phyloP scores from a whole-genome alignment of 1,284 basidiomycete genomes.

The Trametes polyzona region DNA sequence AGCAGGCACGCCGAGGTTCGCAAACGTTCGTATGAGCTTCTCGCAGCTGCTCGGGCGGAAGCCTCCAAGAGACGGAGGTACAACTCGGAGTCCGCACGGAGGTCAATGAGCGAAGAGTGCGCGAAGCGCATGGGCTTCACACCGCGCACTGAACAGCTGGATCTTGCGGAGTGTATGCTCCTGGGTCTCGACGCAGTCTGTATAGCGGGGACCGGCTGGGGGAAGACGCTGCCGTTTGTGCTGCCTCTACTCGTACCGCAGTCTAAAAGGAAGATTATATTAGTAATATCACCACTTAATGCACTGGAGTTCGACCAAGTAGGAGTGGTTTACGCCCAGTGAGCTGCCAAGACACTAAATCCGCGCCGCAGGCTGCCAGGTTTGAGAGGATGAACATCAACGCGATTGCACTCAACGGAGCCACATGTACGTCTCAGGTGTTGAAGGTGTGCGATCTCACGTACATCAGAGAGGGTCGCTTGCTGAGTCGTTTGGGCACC shows the following conservation, averaged over 20 bases:
- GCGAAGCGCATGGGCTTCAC: neutral
- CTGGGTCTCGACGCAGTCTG: slow-evolving; percentile 39
- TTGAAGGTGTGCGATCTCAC: slow-evolving; percentile 30
- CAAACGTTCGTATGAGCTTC: neutral
- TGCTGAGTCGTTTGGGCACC: no score
- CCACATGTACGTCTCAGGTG: slow-evolving; percentile 30
- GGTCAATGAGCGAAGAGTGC: neutral
- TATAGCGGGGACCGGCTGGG: slow-evolving; percentile 39
- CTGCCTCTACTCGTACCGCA: slow-evolving; percentile 33
- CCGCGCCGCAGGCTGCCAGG: slow-evolving; percentile 16
- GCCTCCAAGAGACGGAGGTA: neutral
- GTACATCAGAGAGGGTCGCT: no score
- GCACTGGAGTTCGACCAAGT: slow-evolving; percentile 4
- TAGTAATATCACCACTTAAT: slow-evolving; percentile 8
- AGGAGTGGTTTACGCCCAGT: slow-evolving; percentile 37
- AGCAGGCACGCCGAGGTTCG: neutral
- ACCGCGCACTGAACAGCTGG: slow-evolving; percentile 32
- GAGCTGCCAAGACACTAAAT: neutral
- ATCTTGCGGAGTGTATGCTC: slow-evolving; percentile 38
- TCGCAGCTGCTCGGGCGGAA: neutral
- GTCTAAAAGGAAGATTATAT: slow-evolving; percentile 13
- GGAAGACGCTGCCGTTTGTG: slow-evolving; percentile 43
- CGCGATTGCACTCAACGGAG: slow-evolving; percentile 38
- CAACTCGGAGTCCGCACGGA: neutral
- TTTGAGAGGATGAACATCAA: slow-evolving; percentile 34